phyloP scores from a whole-genome alignment of 2,329 filamentous ascomycete genomes.

The Colletotrichum australisinense region DNA sequence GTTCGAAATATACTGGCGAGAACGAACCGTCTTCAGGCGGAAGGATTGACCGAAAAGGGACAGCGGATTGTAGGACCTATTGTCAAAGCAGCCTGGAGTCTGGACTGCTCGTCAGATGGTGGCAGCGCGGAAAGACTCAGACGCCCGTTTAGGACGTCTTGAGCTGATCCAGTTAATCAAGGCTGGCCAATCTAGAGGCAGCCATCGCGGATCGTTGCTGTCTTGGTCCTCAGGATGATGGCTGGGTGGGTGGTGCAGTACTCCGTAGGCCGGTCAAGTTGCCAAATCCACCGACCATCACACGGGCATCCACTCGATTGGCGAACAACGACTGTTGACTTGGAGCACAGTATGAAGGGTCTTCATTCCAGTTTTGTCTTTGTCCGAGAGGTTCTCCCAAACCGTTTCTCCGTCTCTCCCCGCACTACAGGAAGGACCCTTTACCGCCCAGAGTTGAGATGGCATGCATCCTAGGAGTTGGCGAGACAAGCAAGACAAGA shows the following conservation, averaged over 20 bases:
- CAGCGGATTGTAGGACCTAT: constrained; percentile 1
- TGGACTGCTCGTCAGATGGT: constrained; percentile 1
- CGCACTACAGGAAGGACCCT: constrained; percentile 17
- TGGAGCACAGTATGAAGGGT: constrained; percentile 17
- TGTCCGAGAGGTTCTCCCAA: constrained; percentile 4
- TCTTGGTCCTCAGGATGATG: background rate
- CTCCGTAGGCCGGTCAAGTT: background rate
- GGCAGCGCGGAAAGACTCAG: constrained; percentile 6
- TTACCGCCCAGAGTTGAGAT: background rate
- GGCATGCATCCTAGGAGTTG: background rate
- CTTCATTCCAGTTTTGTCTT: background rate
- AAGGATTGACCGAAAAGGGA: constrained; percentile 15
- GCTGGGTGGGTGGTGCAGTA: background rate
- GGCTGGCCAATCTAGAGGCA: constrained; percentile 32
- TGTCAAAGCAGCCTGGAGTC: constrained; percentile 1
- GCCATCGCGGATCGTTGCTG: constrained; percentile 26
- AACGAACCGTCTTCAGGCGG: constrained; percentile 18
- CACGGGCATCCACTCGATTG: background rate
- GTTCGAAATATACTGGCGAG: background rate
- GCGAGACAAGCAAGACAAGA: background rate
- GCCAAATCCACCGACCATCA: constrained; percentile 8
- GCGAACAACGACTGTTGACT: background rate
- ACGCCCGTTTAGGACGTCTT: constrained; percentile 7
- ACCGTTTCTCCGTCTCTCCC: background rate
- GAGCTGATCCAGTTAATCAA: constrained; percentile 33